A percentile compares a stretch with the other conserved stretches of the same genome.
phyloP scores from a whole-genome alignment of 23 red algal species.

The Gracilaria gracilis region DNA sequence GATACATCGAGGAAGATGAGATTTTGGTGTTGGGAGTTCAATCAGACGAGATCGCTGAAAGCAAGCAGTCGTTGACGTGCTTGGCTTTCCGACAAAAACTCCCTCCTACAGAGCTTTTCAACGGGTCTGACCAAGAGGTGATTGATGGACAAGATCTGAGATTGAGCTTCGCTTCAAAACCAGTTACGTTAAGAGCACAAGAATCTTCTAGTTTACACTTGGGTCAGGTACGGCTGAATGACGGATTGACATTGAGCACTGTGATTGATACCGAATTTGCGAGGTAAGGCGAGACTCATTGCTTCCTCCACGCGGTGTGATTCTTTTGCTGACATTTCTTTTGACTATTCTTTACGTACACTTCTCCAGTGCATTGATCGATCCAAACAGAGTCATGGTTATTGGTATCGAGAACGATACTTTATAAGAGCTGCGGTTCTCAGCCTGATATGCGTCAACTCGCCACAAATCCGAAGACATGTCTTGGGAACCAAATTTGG shows the following conservation, averaged over 20 bases:
- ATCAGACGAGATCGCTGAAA: not conserved
- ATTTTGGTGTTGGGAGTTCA: not conserved
- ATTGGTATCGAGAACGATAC: slow-evolving; percentile 1
- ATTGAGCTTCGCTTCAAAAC: not conserved
- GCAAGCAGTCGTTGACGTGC: not conserved
- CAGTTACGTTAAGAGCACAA: slow-evolving; percentile 1
- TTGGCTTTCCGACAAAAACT: not conserved
- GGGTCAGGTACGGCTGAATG: not conserved
- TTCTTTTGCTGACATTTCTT: not conserved
- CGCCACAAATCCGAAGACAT: not conserved
- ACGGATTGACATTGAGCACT: not conserved
- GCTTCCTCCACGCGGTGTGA: not conserved
- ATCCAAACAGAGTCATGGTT: slow-evolving; percentile 30
- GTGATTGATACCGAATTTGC: slow-evolving; percentile 13
- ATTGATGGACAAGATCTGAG: not conserved
- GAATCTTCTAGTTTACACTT: not conserved
- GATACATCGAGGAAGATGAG: not conserved
- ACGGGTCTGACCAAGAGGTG: not conserved
- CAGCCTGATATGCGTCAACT: not conserved
- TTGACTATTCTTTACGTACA: not conserved
- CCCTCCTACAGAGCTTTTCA: not conserved
- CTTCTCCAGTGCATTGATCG: not conserved
- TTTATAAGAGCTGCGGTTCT: not conserved
- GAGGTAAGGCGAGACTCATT: slow-evolving; percentile 13
- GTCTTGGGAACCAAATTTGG: not conserved